A percentile compares a stretch with the other conserved stretches of the same genome.
phyloP scores from a whole-genome alignment of 2,329 filamentous ascomycete species.

The Talaromyces pinophilus region DNA sequence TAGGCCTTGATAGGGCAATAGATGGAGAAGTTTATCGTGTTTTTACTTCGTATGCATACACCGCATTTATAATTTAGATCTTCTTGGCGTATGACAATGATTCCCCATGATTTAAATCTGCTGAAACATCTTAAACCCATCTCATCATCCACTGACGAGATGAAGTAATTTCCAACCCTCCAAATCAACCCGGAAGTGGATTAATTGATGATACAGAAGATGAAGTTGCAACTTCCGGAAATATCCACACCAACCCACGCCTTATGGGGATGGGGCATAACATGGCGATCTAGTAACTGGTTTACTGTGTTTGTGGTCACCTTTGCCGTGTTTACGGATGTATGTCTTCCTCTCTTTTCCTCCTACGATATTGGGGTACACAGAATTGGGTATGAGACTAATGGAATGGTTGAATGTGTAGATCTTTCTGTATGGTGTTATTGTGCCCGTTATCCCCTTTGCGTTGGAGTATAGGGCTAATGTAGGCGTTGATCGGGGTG shows the following conservation, averaged over 20 bases:
- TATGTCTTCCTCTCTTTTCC: background rate
- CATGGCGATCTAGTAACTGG: slow-evolving; percentile 22
- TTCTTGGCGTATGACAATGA: background rate
- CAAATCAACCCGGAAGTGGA: background rate
- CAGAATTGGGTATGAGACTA: background rate
- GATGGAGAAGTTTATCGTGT: background rate
- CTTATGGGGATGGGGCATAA: slow-evolving; percentile 12
- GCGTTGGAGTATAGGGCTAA: slow-evolving; percentile 24
- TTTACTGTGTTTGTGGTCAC: slow-evolving; percentile 22
- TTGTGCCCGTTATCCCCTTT: slow-evolving; percentile 29
- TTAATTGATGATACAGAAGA: background rate
- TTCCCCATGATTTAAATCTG: background rate
- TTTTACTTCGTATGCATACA: background rate
- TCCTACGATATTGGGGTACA: background rate
- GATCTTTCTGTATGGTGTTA: slow-evolving; percentile 28
- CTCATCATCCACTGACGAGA: background rate
- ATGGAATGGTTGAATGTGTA: background rate
- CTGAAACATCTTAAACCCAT: background rate
- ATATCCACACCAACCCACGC: background rate
- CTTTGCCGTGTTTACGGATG: slow-evolving; percentile 23
- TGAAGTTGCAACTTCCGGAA: background rate
- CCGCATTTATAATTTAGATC: background rate
- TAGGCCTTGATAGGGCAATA: slow-evolving; percentile 5
- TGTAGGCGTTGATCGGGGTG: slow-evolving; percentile 16
- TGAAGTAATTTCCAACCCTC: background rate